Evolutionary conservation across 2,329 filamentous ascomycete genomes (phyloP), one percentile per base, ranked within the genome.

Genomic region (Fusarium sp.): DNA sequence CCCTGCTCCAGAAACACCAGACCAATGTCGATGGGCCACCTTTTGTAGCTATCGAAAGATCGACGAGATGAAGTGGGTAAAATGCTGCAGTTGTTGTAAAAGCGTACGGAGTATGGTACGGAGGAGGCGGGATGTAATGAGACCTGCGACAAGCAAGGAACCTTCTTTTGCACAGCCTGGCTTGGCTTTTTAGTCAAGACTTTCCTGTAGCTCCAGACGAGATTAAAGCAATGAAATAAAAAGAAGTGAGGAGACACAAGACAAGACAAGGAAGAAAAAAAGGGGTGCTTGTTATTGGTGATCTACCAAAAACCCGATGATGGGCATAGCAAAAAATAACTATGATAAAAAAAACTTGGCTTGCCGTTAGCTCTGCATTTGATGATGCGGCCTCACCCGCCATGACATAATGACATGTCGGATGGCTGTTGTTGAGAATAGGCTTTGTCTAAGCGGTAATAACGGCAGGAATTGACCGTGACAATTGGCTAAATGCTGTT

Each of bases 361-460:
- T 52, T 40, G 30, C 18, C 25, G 41, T 64, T 66, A 66, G 62
- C 64, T 58, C 56, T 67, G 63, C 40, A 30, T 67, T 46, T 68
- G 67, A 61, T 68, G 67, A 69, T 70, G 51, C 64, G 51, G 64
- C 64, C 58, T 64, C 53, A 55, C 46, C 63, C 53, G 54, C 58
- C 58, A 70, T 69, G 70, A 73, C 70, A 72, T 65, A 68, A 73
- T 69, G 64, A 53, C 59, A 58, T 53, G 55, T 47, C 29, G 24
- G 30, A 45, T 51, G 18, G 34, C 34, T 38, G 38, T 29, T 40
- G 30, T 32, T 43, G 32, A 46, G 53, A 34, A 48, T 58, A 47
- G 34, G 45, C 18, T 62, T 34, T 40, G 34, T 62, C 61, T 30
- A 32, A 40, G 40, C 56, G 64, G 63, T 27, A 55, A 55, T 32